Conservation (phyloP, 202 grass and related monocot genomes). For the Brachypodium distachyon region DNA sequence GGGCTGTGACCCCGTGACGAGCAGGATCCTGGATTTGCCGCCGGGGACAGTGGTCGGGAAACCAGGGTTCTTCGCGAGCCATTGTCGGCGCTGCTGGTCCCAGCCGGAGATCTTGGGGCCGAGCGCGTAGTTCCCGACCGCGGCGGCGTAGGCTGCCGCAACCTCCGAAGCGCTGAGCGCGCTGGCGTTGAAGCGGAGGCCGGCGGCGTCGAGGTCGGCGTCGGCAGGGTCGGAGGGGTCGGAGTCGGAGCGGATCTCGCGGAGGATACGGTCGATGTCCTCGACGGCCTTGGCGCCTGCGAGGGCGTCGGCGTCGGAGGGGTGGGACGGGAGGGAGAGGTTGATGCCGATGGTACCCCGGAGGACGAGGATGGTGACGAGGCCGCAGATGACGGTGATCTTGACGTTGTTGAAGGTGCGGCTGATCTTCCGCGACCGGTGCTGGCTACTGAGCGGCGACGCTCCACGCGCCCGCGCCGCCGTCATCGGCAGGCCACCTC, state of each 20-base stretch:
- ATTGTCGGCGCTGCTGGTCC: conserved; percentile 57
- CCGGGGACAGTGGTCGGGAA: conserved; percentile 33
- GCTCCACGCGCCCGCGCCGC: conserved; percentile 22
- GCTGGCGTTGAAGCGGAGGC: not conserved
- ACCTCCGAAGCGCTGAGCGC: conserved; percentile 27
- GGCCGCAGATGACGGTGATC: conserved; percentile 86
- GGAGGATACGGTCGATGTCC: conserved; percentile 87
- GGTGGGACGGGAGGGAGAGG: conserved; percentile 39
- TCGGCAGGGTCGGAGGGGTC: conserved; percentile 40
- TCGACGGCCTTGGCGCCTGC: conserved; percentile 58
- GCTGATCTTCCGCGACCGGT: conserved; percentile 60
- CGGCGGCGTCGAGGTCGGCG: not conserved
- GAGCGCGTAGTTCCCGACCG: conserved; percentile 40
- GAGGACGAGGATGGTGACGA: conserved; percentile 93
- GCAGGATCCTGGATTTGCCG: conserved; percentile 62
- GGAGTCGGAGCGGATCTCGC: conserved; percentile 84
- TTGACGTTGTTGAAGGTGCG: conserved; percentile 96
- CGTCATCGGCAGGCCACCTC: not conserved
- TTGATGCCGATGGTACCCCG: conserved; percentile 79
- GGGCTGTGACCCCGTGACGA: conserved; percentile 81
- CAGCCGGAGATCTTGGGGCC: conserved; percentile 68
- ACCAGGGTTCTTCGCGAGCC: conserved; percentile 64
- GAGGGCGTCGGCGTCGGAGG: conserved; percentile 28
- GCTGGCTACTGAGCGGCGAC: conserved; percentile 3
- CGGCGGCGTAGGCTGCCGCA: conserved; percentile 5